phyloP scores from a whole-genome alignment of 768 basidiomycete genomes.

The Kwoniella sp. region DNA sequence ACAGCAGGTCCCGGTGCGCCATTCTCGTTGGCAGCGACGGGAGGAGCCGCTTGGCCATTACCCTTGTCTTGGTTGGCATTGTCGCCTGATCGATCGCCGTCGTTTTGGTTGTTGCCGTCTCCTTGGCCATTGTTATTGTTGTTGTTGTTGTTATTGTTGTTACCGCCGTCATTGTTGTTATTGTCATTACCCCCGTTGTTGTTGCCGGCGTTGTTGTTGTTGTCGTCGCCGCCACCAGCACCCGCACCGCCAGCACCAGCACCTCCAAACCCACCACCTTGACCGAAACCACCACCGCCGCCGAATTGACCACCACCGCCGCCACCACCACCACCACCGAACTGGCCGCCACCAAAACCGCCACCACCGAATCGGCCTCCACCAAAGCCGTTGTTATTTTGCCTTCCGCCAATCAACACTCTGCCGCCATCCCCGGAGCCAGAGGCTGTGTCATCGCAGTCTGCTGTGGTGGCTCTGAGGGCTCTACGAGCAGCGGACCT shows the following conservation, averaged over 20 bases:
- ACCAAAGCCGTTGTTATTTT: conserved; percentile 10
- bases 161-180: neutral
- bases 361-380: conserved; percentile 8
- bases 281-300: conserved; percentile 10
- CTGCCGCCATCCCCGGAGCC: neutral
- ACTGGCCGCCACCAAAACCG: conserved; percentile 1
- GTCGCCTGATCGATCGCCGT: conserved; percentile 13
- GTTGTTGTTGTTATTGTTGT: conserved; percentile 6
- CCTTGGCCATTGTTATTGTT: conserved; percentile 13
- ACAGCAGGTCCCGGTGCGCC: conserved; percentile 36
- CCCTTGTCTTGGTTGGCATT: neutral
- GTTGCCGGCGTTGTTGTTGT: conserved; percentile 4
- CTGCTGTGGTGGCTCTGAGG: neutral
- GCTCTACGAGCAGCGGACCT: neutral
- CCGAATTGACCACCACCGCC: conserved; percentile 24
- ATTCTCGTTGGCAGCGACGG: conserved; percentile 23
- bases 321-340: conserved; percentile 21
- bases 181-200: neutral
- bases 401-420: conserved; percentile 10
- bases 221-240: conserved; percentile 8
- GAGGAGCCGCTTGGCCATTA: conserved; percentile 7
- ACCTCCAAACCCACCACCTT: conserved; percentile 13
- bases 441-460: neutral
- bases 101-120: neutral
- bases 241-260: conserved; percentile 2